Base-by-base conservation (phyloP, 805 yeast genomes). In the Ogataea zsoltii region DNA sequence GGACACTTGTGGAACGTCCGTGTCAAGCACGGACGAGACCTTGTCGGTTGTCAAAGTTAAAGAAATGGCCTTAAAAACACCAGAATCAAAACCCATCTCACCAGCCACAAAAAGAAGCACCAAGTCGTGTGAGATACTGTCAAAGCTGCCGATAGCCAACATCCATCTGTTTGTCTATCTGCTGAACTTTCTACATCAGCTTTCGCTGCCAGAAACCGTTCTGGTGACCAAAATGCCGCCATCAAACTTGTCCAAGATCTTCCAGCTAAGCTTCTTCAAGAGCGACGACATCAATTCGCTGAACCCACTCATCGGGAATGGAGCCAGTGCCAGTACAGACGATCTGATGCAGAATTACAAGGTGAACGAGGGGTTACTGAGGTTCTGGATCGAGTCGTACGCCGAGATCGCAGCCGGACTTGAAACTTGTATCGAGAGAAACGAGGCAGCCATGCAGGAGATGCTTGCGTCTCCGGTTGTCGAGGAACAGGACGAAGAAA, bases 211-310 rank as follows among this genome's bases (percentile, higher is more conserved):
- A 3, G 52, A 54, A 11, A 41, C 56, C 7, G 60, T 57, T 19
- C 44, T 51, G 17, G 53, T 56, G 28, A 69, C 74, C 13, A 66
- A 65, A 48, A 70, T 70, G 74, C 56, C 65, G 17, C 45, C 69
- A 2, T 55, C 57, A 14, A 70, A 69, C 43, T 41, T 70, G 28
- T 60, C 72, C 7, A 69, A 69, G 43, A 63, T 70, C 42, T 67
- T 70, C 50, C 74, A 70, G 49, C 55, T 67, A 16, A 59, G 65
- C 41, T 60, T 69, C 16, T 70, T 69, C 50, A 65, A 64, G 36
- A 56, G 58, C 35, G 65, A 63, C 40, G 68, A 63, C 42, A 36
- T 61, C 11, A 46, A 39, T n/a, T 42, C 45, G 9, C 51, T 48
- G 19, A 53, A 51, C 25, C 58, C 56, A 12, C 43, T 51, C 43